Percentiles rank a stretch among this genome's conserved stretches.
These are phyloP conservation scores for Cokeromyces recurvatus DNA, from an alignment of 371 early-diverging fungal species.

Conservation along the genomic window DNA sequence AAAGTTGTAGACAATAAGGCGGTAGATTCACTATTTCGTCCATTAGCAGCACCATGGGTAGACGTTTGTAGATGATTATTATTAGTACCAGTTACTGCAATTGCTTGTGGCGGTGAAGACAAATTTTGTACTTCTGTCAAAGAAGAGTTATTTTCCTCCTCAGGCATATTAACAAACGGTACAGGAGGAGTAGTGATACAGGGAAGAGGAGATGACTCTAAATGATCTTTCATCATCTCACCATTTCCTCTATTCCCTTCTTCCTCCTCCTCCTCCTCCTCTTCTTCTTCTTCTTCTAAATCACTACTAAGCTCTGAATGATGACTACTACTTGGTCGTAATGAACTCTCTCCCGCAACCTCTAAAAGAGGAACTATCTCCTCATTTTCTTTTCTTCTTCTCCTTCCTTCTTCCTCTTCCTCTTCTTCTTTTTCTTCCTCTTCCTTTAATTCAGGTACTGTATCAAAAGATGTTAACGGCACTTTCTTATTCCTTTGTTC, in stretches of 20 bases:
- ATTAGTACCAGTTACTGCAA: neutral
- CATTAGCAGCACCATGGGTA: neutral
- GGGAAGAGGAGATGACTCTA: too few species aligned
- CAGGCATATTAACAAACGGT: neutral
- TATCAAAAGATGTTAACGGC: conserved; percentile 6
- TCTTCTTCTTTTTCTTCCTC: conserved; percentile 10
- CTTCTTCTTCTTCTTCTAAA: conserved; percentile 1
- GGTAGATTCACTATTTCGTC: conserved; percentile 2
- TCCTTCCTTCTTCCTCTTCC: neutral
- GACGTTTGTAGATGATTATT: neutral
- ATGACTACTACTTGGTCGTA: neutral
- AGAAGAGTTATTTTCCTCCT: neutral
- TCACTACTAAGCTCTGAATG: conserved; percentile 1
- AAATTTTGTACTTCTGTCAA: too few species aligned
- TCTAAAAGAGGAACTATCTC: neutral
- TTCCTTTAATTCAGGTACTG: conserved; percentile 14
- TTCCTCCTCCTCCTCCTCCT: neutral
- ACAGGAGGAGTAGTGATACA: neutral
- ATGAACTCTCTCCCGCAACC: neutral
- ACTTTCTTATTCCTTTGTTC: neutral
- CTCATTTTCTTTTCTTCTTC: neutral
- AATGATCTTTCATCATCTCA: too few species aligned
- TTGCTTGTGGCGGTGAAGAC: neutral
- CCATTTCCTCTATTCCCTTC: neutral
- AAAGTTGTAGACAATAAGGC: conserved; percentile 8